Conservation (phyloP, 768 basidiomycete genomes). For the Hydnomerulius pinastri region DNA sequence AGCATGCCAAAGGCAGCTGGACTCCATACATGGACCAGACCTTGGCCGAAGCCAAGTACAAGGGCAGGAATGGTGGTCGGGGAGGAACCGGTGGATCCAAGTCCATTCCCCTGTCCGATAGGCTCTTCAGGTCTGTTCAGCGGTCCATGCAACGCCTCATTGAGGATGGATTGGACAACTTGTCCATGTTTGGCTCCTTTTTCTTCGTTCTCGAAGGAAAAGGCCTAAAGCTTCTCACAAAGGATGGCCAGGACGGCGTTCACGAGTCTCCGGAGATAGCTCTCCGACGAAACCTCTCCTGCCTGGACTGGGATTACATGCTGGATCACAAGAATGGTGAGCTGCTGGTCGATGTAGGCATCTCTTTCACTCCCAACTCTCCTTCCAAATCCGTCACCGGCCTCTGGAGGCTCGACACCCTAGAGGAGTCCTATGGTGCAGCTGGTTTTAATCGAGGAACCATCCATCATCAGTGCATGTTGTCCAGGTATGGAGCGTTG, state of each 20-base stretch:
- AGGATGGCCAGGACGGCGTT: not conserved
- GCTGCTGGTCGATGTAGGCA: constrained; percentile 3
- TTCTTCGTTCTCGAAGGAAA: constrained; percentile 16
- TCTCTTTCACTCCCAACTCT: not conserved
- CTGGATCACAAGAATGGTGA: not conserved
- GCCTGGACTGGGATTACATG: constrained; percentile 7
- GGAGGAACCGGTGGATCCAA: not conserved
- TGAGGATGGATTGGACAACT: not conserved
- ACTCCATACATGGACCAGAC: constrained; percentile 9
- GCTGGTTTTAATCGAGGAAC: constrained; percentile 5
- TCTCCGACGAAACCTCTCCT: not conserved
- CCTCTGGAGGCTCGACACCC: constrained; percentile 3
- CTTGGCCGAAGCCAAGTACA: constrained; percentile 4
- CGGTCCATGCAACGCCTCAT: constrained; percentile 9
- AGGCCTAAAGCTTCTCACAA: constrained; percentile 9
- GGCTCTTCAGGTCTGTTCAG: not conserved
- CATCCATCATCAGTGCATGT: constrained; percentile 8
- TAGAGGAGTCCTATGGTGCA: constrained; percentile 10
- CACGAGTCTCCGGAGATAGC: not conserved
- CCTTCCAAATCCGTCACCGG: not conserved
- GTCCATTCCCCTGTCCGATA: constrained; percentile 9
- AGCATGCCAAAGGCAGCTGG: not conserved
- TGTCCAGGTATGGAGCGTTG: constrained; percentile 10
- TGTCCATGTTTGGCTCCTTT: constrained; percentile 13
- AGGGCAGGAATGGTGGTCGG: not conserved